Conservation (phyloP, 768 basidiomycete species). For the Mycena olivaceomarginata region DNA sequence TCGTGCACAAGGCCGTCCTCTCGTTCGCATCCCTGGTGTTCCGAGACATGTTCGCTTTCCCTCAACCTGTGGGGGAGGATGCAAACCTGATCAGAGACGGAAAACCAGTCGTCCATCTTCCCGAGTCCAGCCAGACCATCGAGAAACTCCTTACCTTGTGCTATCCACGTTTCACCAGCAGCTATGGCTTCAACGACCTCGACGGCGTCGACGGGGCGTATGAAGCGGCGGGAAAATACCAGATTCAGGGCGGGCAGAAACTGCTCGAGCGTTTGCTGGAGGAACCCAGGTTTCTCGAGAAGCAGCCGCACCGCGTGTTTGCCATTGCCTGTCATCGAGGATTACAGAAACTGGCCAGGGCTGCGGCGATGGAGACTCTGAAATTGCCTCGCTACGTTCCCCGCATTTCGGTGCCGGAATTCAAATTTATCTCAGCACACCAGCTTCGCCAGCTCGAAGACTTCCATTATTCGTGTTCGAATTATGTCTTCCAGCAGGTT, state of each 20-base stretch:
- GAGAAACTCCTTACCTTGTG: constrained; percentile 58
- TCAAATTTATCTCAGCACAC: constrained; percentile 19
- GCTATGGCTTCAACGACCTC: constrained; percentile 44
- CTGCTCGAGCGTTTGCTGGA: constrained; percentile 32
- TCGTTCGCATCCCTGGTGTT: constrained; percentile 63
- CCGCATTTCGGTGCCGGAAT: constrained; percentile 3
- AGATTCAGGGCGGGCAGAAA: constrained; percentile 56
- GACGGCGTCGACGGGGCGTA: constrained; percentile 56
- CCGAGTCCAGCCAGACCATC: constrained; percentile 56
- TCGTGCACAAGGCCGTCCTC: constrained; percentile 64
- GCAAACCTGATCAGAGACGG: constrained; percentile 52
- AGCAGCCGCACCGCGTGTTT: constrained; percentile 45
- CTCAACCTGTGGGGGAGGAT: constrained; percentile 47
- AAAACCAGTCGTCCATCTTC: constrained; percentile 53
- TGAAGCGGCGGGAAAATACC: constrained; percentile 58
- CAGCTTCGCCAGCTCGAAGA: constrained; percentile 18
- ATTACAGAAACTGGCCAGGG: constrained; percentile 34
- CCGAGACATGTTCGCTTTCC: constrained; percentile 51
- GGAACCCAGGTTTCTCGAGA: constrained; percentile 25
- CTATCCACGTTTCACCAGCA: constrained; percentile 52
- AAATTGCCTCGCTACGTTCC: constrained; percentile 8
- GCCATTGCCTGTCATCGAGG: constrained; percentile 49
- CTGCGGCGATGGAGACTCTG: constrained; percentile 34
- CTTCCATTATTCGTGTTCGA: constrained; percentile 12
- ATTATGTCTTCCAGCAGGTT: not conserved